A percentile compares a stretch with the other conserved stretches of the same genome.
These are phyloP conservation scores for Grosmannia penicillata DNA, from an alignment of 2,329 filamentous ascomycete species.

Conservation along the genomic window DNA sequence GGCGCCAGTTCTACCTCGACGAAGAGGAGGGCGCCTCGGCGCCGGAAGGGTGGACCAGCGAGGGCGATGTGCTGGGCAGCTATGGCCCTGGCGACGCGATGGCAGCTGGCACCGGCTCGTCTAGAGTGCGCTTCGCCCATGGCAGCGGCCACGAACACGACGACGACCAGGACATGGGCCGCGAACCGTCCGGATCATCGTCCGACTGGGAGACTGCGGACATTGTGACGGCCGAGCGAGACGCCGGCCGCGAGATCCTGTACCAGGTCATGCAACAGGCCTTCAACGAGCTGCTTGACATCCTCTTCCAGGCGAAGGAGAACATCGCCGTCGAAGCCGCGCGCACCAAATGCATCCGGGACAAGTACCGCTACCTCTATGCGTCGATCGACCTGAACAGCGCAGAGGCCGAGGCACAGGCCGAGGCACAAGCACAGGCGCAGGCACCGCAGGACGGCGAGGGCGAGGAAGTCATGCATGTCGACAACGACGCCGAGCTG, in stretches of 20 bases:
- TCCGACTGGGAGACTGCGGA: conserved; percentile 67
- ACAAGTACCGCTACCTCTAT: conserved; percentile 36
- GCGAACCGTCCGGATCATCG: conserved; percentile 60
- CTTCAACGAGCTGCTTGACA: conserved; percentile 82
- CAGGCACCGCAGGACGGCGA: background rate
- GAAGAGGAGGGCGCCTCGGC: conserved; percentile 64
- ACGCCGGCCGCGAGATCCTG: conserved; percentile 75
- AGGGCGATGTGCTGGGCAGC: conserved; percentile 38
- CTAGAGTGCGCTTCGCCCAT: conserved; percentile 67
- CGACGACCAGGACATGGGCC: conserved; percentile 56
- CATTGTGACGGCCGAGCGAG: conserved; percentile 64
- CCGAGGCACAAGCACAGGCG: conserved; percentile 1
- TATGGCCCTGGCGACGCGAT: too few relatives aligned
- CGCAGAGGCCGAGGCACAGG: conserved; percentile 1
- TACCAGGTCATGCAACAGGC: conserved; percentile 87
- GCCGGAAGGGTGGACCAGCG: conserved; percentile 47
- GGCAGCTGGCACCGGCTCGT: conserved; percentile 29
- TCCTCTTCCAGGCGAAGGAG: conserved; percentile 70
- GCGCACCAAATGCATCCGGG: conserved; percentile 45
- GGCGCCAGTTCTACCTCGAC: conserved; percentile 69
- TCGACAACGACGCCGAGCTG: conserved; percentile 16
- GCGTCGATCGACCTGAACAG: conserved; percentile 23
- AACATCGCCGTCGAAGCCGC: conserved; percentile 56
- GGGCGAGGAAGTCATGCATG: background rate
- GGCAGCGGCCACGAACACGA: too few relatives aligned